Conservation (phyloP, 345 rosid genomes). For the Tarenaya hassleriana region DNA sequence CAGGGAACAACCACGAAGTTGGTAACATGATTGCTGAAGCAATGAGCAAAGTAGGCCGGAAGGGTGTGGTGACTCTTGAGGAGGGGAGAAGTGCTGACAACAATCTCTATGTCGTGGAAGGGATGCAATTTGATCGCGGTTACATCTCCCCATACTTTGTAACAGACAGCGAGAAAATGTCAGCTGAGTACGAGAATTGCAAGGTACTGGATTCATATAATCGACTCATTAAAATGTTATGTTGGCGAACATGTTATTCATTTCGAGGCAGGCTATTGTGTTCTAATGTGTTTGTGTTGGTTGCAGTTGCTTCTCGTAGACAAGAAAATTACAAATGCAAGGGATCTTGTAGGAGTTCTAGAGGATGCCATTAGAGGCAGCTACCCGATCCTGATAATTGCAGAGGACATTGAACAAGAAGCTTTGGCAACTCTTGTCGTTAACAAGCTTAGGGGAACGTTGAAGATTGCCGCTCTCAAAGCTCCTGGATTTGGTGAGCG, state of each 20-base stretch:
- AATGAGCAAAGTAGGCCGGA: conserved; percentile 73
- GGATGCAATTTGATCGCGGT: conserved; percentile 91
- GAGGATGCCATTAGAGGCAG: conserved; percentile 71
- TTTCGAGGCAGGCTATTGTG: not conserved
- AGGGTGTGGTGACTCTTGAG: conserved; percentile 84
- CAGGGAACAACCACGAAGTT: conserved; percentile 75
- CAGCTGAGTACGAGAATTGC: conserved; percentile 81
- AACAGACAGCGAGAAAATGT: conserved; percentile 78
- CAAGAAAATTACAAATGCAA: conserved; percentile 76
- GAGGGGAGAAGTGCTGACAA: conserved; percentile 87
- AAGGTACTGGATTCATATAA: conserved; percentile 36
- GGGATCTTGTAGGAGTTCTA: conserved; percentile 58
- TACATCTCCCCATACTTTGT: conserved; percentile 85
- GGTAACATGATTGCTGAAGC: conserved; percentile 96
- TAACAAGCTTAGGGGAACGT: conserved; percentile 66
- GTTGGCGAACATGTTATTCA: not conserved
- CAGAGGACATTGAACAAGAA: conserved; percentile 86
- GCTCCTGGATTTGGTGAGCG: conserved; percentile 87
- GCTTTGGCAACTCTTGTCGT: conserved; percentile 84
- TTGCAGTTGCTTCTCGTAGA: conserved; percentile 77
- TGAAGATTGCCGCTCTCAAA: conserved; percentile 77
- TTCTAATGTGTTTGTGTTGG: not conserved
- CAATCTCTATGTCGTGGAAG: conserved; percentile 79
- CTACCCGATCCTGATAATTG: conserved; percentile 53
- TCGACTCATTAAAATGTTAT: not conserved